Base-by-base conservation (phyloP, 257 asterid species). In the Perilla frutescens region DNA sequence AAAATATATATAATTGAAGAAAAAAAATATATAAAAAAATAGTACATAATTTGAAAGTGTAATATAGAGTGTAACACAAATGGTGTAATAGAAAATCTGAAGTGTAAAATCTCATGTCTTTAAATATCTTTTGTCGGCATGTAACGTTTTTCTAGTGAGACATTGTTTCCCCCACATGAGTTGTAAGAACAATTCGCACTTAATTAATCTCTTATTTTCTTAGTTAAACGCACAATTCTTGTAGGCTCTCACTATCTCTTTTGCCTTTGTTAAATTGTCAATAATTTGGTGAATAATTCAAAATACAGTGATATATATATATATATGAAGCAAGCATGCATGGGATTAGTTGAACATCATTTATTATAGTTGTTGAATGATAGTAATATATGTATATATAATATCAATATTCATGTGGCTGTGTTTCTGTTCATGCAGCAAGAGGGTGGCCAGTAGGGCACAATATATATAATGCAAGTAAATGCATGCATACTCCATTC, bases 161-260 rank as follows among this genome's bases (percentile, higher is more conserved):
- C 26, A 37, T 45, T 45, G 11, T 67, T 62, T 74, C 73, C 71
- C 73, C 81, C 9, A 50, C 78, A 62, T 43, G 64, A 61, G 62
- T 62, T 73, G 78, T 47, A 12, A 29, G 32, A 48, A 48, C 40
- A 68, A 20, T 20, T 20, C 26, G 26, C 26, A 20, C 26, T 20
- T 20, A 20, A 20, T 20, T 20, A 20, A 20, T 20, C 26, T 20
- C 26, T 47, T 31, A 26, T 49, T 32, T 49, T 4, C 7, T 34
- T 37, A 49, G 43, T 15, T 66, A 8, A 59, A 20, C 26, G 26
- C 45, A 47, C 29, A 55, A 8, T 9, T 55, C 39, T 55, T 55
- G 51, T 4, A 9, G 11, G 51, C 51, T 47, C 51, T 3, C 5
- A 4, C 29, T 50, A 6, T 4, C 8, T 2, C 0, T 2, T 20